Conservation (phyloP, 768 basidiomycete species). For the Phaeotremella skinneri region DNA sequence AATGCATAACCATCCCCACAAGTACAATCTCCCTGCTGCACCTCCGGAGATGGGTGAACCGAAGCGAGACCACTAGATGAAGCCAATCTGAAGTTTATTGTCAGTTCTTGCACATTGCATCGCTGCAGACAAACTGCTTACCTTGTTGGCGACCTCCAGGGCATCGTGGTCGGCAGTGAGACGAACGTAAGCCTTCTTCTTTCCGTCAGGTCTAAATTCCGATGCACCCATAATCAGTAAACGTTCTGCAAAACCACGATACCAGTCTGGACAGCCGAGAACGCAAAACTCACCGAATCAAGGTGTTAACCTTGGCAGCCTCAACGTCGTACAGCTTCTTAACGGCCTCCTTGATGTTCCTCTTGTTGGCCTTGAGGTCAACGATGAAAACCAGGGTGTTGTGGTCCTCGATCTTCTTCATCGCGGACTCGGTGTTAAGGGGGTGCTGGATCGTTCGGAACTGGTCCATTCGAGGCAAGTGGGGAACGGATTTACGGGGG, state of each 20-base stretch:
- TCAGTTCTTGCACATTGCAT: conserved; percentile 1
- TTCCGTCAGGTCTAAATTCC: conserved; percentile 77
- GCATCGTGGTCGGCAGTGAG: conserved; percentile 95
- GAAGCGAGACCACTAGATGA: conserved; percentile 65
- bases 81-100: conserved; percentile 68
- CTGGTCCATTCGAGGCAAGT: conserved; percentile 93
- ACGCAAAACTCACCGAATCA: conserved; percentile 71
- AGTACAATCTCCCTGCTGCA: background rate
- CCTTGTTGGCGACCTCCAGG: conserved; percentile 96
- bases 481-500: conserved; percentile 90
- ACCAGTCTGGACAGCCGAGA: background rate
- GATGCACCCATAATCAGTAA: background rate
- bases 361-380: conserved; percentile 92
- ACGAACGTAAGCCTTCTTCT: conserved; percentile 99
- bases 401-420: conserved; percentile 99
- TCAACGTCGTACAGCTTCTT: conserved; percentile 99
- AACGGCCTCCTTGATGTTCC: conserved; percentile 98
- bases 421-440: conserved; percentile 87
- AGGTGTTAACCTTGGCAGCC: conserved; percentile 93
- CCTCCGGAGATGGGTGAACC: background rate
- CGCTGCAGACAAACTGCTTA: conserved; percentile 47
- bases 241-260: background rate
- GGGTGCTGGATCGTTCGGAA: conserved; percentile 81
- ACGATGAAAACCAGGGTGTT: conserved; percentile 99
- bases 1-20: conserved; percentile 2